Percentiles rank a stretch among this genome's conserved stretches.
phyloP scores from a whole-genome alignment of 108 stramenopile species.

The Fragilaria radians region DNA sequence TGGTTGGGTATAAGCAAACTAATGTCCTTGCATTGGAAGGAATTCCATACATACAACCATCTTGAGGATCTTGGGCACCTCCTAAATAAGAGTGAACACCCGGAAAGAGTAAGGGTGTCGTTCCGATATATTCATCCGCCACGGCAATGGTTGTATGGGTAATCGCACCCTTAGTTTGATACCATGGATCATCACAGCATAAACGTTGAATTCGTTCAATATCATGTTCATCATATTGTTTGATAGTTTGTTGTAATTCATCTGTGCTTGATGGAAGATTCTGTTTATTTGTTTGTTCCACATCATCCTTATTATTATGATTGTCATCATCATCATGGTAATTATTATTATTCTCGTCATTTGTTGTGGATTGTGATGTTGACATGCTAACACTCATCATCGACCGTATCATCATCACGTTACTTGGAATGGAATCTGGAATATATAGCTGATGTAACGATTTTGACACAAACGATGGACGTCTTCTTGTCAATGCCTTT shows the following conservation, averaged over 20 bases:
- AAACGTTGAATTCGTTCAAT: neutral
- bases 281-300: neutral
- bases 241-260: neutral
- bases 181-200: neutral
- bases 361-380: neutral
- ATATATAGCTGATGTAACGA: too few species aligned
- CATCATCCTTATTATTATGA: neutral
- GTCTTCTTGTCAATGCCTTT: too few species aligned
- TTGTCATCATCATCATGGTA: neutral
- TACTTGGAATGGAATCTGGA: too few species aligned
- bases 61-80: constrained; percentile 59
- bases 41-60: constrained; percentile 73
- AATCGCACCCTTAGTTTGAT: neutral
- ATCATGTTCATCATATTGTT: neutral
- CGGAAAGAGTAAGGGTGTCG: constrained; percentile 21
- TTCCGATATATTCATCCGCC: neutral
- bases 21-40: constrained; percentile 54
- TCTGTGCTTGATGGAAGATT: neutral
- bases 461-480: too few species aligned
- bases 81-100: constrained; percentile 73
- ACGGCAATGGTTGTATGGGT: neutral
- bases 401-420: constrained; percentile 7
- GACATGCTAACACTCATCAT: neutral
- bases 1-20: constrained; percentile 44
- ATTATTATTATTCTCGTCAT: neutral